Evolutionary conservation across 2,329 filamentous ascomycete genomes (phyloP).

Genomic region (Trichoderma sp.): DNA sequence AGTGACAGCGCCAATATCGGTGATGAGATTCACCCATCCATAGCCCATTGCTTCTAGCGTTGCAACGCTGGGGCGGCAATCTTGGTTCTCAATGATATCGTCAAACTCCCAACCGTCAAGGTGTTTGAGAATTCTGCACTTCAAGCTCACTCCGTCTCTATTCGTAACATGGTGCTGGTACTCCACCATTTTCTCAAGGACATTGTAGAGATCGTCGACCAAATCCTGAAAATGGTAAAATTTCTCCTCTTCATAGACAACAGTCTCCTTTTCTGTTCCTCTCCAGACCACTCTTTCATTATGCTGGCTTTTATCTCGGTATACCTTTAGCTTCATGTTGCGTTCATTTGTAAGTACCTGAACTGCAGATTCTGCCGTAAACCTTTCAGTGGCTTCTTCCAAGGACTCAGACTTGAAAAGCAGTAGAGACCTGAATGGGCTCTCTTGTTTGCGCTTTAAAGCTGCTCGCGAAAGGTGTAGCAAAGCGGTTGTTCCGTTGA

Average conservation of each 20-base stretch:
- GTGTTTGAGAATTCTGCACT: neutral
- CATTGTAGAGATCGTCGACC: neutral
- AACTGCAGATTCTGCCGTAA: neutral
- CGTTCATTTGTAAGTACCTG: neutral
- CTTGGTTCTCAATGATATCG: neutral
- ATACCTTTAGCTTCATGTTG: neutral
- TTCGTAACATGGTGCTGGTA: neutral
- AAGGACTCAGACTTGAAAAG: neutral
- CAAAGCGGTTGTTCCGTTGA: neutral
- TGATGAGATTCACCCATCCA: neutral
- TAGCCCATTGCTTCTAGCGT: neutral
- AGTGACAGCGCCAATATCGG: neutral
- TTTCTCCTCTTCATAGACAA: neutral
- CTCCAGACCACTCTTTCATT: neutral
- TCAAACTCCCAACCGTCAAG: neutral
- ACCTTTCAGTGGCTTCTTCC: neutral
- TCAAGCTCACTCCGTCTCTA: neutral
- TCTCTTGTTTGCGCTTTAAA: neutral
- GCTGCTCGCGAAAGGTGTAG: neutral
- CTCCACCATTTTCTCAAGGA: neutral
- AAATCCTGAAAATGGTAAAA: neutral
- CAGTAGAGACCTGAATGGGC: neutral
- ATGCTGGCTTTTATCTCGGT: neutral
- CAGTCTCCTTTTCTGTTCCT: neutral
- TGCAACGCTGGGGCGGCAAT: neutral